A percentile compares a stretch with the other conserved stretches of the same genome.
Evolutionary conservation across 2,329 filamentous ascomycete species (phyloP).

Genomic region (Bipolaris zeicola): DNA sequence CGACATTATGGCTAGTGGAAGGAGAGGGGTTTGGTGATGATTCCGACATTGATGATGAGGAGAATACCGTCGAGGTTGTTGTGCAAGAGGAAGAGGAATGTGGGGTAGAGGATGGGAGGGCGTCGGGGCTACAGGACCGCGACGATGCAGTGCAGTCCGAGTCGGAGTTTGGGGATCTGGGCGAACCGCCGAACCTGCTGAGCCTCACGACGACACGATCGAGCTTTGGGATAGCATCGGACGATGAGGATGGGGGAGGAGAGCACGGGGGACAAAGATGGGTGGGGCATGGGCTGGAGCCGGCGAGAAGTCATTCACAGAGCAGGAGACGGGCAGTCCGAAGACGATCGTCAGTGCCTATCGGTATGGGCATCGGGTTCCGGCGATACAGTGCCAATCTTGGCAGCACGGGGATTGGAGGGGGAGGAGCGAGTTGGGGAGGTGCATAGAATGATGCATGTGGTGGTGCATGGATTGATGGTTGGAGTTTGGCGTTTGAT

Average conservation of each 20-base stretch:
- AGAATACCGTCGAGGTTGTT: conserved; percentile 26
- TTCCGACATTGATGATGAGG: conserved; percentile 44
- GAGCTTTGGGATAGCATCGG: conserved; percentile 30
- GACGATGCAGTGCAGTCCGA: conserved; percentile 37
- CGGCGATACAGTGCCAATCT: conserved; percentile 54
- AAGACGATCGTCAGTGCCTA: conserved; percentile 51
- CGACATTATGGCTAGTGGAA: conserved; percentile 75
- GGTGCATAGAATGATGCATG: conserved; percentile 19
- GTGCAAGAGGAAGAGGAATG: conserved; percentile 25
- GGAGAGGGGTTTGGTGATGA: conserved; percentile 67
- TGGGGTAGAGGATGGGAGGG: background rate
- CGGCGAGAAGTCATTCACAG: conserved; percentile 35
- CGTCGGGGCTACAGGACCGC: conserved; percentile 1
- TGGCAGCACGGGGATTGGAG: conserved; percentile 46
- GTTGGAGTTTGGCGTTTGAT: background rate
- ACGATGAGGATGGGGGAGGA: conserved; percentile 30
- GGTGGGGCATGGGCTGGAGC: conserved; percentile 18
- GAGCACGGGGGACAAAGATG: conserved; percentile 16
- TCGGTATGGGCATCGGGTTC: conserved; percentile 55
- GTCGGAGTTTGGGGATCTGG: conserved; percentile 46
- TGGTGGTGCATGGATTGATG: background rate
- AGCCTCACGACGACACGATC: conserved; percentile 41
- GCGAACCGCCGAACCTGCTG: conserved; percentile 39
- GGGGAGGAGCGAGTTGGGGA: conserved; percentile 43
- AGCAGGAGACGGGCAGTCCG: conserved; percentile 41